A percentile compares a stretch with the other conserved stretches of the same genome.
Conservation (phyloP, 139 green algal species). For the Picochlorum sp. region DNA sequence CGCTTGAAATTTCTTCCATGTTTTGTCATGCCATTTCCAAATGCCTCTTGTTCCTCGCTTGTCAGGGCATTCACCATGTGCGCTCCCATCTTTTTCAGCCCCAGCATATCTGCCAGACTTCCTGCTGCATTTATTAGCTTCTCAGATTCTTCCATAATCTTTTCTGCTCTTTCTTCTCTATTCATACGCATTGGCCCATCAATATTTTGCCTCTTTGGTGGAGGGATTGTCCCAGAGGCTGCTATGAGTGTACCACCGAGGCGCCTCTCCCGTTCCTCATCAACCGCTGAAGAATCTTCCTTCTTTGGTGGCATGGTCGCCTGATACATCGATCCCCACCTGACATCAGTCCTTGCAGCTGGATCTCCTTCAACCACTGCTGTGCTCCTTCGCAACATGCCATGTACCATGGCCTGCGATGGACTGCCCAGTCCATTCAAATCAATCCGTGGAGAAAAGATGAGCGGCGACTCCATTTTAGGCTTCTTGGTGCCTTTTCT, state of each 20-base stretch:
- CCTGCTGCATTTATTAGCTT: no score
- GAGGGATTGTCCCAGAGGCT: background rate
- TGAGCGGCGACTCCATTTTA: no score
- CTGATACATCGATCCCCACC: conserved; percentile 1
- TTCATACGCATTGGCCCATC: background rate
- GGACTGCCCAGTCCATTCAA: no score
- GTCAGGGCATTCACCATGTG: background rate
- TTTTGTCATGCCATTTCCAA: conserved; percentile 21
- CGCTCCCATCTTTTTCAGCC: conserved; percentile 17
- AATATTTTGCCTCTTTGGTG: conserved; percentile 6
- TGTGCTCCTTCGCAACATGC: background rate
- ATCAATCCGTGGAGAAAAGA: no score
- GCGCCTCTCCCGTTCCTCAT: background rate
- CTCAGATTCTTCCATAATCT: conserved; percentile 1
- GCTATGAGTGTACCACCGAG: background rate
- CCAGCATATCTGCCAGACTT: background rate
- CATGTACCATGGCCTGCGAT: background rate
- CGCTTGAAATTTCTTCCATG: conserved; percentile 20
- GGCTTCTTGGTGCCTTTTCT: no score
- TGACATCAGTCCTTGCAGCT: background rate
- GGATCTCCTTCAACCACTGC: background rate
- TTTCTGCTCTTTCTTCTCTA: background rate
- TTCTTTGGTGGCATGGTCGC: background rate
- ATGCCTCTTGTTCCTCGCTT: conserved; percentile 8
- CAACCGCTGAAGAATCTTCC: background rate